Conservation (phyloP, 208 protist species). For the Leishmania guyanensis region DNA sequence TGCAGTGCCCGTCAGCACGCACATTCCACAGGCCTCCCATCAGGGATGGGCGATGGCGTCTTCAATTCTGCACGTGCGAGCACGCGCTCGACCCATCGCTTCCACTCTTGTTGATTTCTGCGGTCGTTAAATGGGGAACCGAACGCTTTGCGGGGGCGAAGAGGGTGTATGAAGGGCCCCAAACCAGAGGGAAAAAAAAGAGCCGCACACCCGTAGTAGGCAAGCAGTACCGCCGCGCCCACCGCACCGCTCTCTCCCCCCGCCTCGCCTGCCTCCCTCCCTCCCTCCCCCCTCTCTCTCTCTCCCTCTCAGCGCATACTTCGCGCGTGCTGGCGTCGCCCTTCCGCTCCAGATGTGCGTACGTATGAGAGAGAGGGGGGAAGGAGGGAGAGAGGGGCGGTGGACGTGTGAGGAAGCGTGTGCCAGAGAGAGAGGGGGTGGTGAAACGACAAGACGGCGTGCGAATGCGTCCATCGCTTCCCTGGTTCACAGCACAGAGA, state of each 20-base stretch:
- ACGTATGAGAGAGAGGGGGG: neutral
- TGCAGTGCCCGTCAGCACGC: neutral
- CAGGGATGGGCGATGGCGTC: no score
- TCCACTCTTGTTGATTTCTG: neutral
- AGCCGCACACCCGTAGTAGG: neutral
- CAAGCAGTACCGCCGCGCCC: neutral
- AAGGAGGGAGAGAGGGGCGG: neutral
- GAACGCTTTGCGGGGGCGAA: neutral
- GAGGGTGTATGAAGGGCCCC: neutral
- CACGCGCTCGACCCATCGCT: neutral
- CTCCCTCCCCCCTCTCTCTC: neutral
- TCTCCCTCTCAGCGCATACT: neutral
- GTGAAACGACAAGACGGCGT: neutral
- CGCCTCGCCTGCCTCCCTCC: no score
- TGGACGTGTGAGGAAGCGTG: no score
- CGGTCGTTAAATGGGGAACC: neutral
- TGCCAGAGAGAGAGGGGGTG: neutral
- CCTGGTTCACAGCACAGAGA: neutral
- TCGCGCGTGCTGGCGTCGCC: no score
- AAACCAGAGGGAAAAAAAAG: neutral
- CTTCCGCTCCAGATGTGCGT: neutral
- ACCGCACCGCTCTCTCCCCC: neutral
- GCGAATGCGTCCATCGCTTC: neutral
- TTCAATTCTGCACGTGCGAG: neutral
- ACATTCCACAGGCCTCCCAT: neutral